A percentile compares a stretch with the other conserved stretches of the same genome.
Conservation (phyloP, 1,139 yeast species). For the Suhomyces panamericanus region DNA sequence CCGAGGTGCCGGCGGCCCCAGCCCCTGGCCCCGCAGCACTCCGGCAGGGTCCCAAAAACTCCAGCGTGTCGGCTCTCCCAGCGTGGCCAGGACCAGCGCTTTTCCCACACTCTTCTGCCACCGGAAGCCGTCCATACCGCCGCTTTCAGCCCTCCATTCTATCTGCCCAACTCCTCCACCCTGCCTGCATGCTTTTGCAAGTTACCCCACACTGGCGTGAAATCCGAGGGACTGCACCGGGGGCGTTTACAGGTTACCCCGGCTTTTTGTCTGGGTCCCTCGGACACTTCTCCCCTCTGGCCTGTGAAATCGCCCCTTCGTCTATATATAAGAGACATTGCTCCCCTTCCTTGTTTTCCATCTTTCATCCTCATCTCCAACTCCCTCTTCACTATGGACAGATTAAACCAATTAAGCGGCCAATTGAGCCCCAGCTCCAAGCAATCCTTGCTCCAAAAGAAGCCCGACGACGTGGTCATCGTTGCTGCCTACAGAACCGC, state of each 20-base stretch:
- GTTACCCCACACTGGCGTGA: slow-evolving; percentile 2
- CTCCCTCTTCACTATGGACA: slow-evolving; percentile 42
- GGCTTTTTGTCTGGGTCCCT: slow-evolving; percentile 4
- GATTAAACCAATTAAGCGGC: slow-evolving; percentile 59
- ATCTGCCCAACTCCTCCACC: background rate
- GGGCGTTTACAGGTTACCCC: slow-evolving; percentile 2
- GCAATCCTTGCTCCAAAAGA: slow-evolving; percentile 51
- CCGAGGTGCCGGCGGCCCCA: too few relatives aligned
- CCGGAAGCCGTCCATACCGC: background rate
- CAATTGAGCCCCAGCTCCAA: slow-evolving; percentile 54
- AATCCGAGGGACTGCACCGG: background rate
- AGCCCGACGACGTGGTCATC: slow-evolving; percentile 84
- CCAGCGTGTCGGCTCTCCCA: too few relatives aligned
- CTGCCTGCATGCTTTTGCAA: background rate
- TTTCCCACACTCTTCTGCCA: background rate
- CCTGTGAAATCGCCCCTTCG: slow-evolving; percentile 9
- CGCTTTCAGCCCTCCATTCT: background rate
- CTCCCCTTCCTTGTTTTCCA: background rate
- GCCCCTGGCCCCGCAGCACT: too few relatives aligned
- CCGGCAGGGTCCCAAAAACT: too few relatives aligned
- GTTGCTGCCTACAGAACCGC: slow-evolving; percentile 91
- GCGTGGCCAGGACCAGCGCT: too few relatives aligned
- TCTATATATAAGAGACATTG: slow-evolving; percentile 6
- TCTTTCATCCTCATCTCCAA: background rate
- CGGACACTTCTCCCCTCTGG: slow-evolving; percentile 9